Evolutionary conservation across 2,329 filamentous ascomycete species (phyloP), one percentile per base, ranked within the genome.

Genomic region (Thielaviopsis populi): DNA sequence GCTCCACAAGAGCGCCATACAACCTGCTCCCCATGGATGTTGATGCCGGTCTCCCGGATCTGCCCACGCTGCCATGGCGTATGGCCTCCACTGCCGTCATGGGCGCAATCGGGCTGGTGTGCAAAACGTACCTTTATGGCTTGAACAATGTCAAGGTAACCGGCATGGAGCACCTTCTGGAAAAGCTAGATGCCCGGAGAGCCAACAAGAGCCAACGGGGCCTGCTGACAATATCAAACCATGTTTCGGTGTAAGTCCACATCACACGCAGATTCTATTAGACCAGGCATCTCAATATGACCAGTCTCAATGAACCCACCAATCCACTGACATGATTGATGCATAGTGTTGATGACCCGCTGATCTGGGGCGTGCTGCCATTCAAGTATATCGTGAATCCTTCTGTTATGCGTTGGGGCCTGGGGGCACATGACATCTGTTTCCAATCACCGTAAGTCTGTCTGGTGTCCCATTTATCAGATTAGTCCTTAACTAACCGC

Each of bases 361-460:
- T 97, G 65, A 85, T 96, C 69, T 99, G 92, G 92, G 94, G 92
- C 19, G 83, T 90, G 42, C 77, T 99, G 3, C 94, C 94, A 0
- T 73, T 89, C 56, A 80, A 81, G 60, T 89, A 94, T 71, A 77
- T 83, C 68, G 84, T 88, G 70, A 83, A 85, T 66, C 83, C 88
- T 22, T 78, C 81, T 64, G 94, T 91, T 71, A 80, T 91, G 70
- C 84, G 94, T 72, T 97, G 91, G 90, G 84, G 86, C 10, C 81
- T 99, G 63, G 94, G 89, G 27, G 95, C 91, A 70, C 89, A 96
- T 73, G 94, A 99, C 74, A 91, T 99, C 66, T 96, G 91, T 75
- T 99, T 95, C 74, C 86, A 86, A 70, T 92, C 89, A 72, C 86
- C 83, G 89, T 94, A 76, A 67, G 78, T 33, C 10, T 22, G 17